Percentiles rank a stretch among this genome's conserved stretches.
Evolutionary conservation across 495 filamentous ascomycete genomes (phyloP).

Genomic region (Penicillium taxi): DNA sequence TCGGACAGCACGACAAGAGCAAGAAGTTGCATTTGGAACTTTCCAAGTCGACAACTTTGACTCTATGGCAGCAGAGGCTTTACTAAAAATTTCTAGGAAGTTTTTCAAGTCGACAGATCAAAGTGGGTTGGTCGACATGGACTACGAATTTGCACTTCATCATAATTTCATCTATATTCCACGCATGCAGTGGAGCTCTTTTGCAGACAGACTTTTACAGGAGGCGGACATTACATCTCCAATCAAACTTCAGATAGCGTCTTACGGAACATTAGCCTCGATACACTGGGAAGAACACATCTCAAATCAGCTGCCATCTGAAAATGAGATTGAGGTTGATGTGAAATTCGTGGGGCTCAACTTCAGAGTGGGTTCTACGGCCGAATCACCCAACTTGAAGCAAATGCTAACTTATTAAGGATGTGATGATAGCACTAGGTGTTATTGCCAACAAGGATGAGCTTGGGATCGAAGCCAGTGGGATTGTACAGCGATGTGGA

Average conservation of each 20-base stretch:
- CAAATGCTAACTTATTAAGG: constrained; percentile 18
- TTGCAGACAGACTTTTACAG: not conserved
- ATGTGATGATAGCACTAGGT: constrained; percentile 29
- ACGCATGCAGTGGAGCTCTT: constrained; percentile 20
- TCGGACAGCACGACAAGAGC: constrained; percentile 35
- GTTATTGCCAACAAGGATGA: constrained; percentile 14
- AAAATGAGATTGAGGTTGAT: constrained; percentile 28
- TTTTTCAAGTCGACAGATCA: no score
- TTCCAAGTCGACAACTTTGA: constrained; percentile 36
- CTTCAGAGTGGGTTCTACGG: constrained; percentile 26
- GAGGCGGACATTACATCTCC: no score
- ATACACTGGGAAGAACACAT: no score
- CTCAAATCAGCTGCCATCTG: constrained; percentile 14
- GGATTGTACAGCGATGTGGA: not conserved
- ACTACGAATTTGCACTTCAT: constrained; percentile 28
- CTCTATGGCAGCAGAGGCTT: constrained; percentile 22
- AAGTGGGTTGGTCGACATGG: constrained; percentile 11
- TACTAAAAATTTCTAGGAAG: no score
- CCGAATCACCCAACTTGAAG: no score
- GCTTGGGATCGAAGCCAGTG: constrained; percentile 27
- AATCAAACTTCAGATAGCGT: constrained; percentile 10
- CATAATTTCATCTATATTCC: constrained; percentile 20
- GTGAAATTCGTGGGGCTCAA: constrained; percentile 35
- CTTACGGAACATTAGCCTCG: constrained; percentile 19
- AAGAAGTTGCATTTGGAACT: constrained; percentile 23